Evolutionary conservation across 139 green algal genomes (phyloP).

Genomic region (Diplosphaera chodatii): DNA sequence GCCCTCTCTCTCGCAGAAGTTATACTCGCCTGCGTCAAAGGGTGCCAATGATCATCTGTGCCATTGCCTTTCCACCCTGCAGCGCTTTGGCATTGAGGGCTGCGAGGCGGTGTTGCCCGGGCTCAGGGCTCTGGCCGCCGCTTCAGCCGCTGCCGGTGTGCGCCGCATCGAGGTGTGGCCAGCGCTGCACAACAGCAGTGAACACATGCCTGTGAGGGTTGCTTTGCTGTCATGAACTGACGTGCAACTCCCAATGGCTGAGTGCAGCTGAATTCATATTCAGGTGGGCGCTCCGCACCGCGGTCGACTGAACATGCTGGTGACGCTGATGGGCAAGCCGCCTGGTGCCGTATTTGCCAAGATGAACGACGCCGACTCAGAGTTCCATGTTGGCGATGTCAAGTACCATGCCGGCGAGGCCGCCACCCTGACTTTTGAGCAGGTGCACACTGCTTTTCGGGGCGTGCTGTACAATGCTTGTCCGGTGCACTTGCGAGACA

Average conservation of each 20-base stretch:
- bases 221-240: too few relatives aligned
- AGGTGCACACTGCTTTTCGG: not conserved
- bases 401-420: conserved; percentile 59
- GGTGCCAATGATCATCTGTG: not conserved
- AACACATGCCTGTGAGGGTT: too few relatives aligned
- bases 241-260: too few relatives aligned
- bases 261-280: not conserved
- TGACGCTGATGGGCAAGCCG: conserved; percentile 60
- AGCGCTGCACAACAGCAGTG: too few relatives aligned
- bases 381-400: conserved; percentile 59
- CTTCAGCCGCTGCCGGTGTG: conserved; percentile 24
- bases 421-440: conserved; percentile 14
- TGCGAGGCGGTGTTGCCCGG: conserved; percentile 53
- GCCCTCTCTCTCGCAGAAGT: not conserved
- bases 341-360: conserved; percentile 52
- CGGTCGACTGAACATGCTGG: conserved; percentile 61
- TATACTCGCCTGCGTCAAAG: not conserved
- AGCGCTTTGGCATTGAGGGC: conserved; percentile 61
- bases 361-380: conserved; percentile 46
- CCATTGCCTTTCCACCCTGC: not conserved
- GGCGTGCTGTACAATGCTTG: too few relatives aligned
- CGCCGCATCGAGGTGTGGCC: conserved; percentile 38
- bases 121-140: conserved; percentile 27
- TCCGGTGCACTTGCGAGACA: too few relatives aligned
- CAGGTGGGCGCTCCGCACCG: conserved; percentile 48